phyloP scores from a whole-genome alignment of 805 yeast genomes.

The Yamadazyma laniorum region DNA sequence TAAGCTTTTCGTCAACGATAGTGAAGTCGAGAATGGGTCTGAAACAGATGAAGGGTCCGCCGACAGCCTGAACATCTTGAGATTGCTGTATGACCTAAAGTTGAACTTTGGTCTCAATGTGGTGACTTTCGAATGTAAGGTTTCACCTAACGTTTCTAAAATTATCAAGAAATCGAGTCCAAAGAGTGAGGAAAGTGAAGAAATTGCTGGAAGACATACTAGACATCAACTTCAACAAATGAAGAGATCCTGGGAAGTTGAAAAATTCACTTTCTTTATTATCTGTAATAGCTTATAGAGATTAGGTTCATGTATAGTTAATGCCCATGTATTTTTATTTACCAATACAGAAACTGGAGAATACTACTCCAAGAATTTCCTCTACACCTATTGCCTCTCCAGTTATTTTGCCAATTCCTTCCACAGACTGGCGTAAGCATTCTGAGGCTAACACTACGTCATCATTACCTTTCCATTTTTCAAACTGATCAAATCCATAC shows the following conservation, averaged over 20 bases:
- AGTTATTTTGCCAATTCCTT: constrained; percentile 89
- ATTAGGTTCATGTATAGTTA: background rate
- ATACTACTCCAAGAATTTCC: constrained; percentile 87
- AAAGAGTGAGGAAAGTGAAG: constrained; percentile 23
- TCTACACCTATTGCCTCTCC: constrained; percentile 88
- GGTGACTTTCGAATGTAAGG: constrained; percentile 39
- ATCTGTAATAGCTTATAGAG: constrained; percentile 25
- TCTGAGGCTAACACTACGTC: constrained; percentile 84
- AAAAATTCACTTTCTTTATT: constrained; percentile 34
- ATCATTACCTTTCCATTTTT: constrained; percentile 44
- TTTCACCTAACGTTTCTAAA: constrained; percentile 39
- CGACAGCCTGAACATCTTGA: constrained; percentile 13
- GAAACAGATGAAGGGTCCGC: constrained; percentile 26
- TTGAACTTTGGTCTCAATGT: constrained; percentile 41
- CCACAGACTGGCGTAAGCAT: constrained; percentile 66
- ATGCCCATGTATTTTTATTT: constrained; percentile 43
- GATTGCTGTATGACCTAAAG: constrained; percentile 37
- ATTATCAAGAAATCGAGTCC: constrained; percentile 27
- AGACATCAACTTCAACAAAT: constrained; percentile 45
- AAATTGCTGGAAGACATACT: constrained; percentile 41
- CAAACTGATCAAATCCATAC: constrained; percentile 68
- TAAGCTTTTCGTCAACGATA: constrained; percentile 37
- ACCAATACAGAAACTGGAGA: constrained; percentile 91
- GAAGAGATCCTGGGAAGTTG: constrained; percentile 47
- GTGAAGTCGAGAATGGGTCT: constrained; percentile 33